Base-by-base conservation (phyloP, 2,329 filamentous ascomycete genomes). In the Trichoderma arundinaceum region DNA sequence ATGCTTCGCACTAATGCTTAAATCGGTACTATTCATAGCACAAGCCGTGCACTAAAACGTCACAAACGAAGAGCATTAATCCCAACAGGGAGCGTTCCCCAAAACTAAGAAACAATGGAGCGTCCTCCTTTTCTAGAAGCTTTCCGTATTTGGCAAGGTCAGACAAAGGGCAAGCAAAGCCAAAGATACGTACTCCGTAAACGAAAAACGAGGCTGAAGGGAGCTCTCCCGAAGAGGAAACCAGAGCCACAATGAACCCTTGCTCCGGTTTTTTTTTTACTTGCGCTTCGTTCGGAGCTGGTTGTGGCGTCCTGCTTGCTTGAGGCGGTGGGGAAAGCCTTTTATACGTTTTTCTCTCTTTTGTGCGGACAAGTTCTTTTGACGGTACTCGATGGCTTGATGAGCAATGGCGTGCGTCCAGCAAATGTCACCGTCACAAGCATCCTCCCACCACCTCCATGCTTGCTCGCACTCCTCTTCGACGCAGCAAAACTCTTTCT, bases 201-300 rank as follows among this genome's bases (percentile, higher is more conserved):
- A n/a, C n/a, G n/a, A n/a, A n/a, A 56, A 44, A 66, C 52, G 64
- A 66, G 64, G 64, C 64, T 66, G 64, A 66, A 60, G 56, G 22
- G 22, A 60, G 39, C 41, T 41, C 28, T 58, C 46, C 53, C 32
- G 39, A 65, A 59, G n/a, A 65, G 46, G 53, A 44, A 65, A 58
- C 4, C n/a, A 60, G 22, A 15, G 51, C 51, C 51, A 64, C 35
- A 51, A 28, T 32, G 61, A 56, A 64, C 61, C 63, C 51, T 38
- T 66, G 61, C 57, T 43, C 39, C 59, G 46, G 5, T 53, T 44
- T 43, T 52, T 41, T 52, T 17, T 62, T 13, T 58, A n/a, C 22
- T 17, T 46, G 7, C 35, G 7, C 10, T 38, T 38, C 10, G 3
- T 38, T 43, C 13, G 15, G 38, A 57, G 53, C 53, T 57, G 22